A percentile compares a stretch with the other conserved stretches of the same genome.
Conservation (phyloP, 2,329 filamentous ascomycete species). For the Sporothrix brasiliensis region DNA sequence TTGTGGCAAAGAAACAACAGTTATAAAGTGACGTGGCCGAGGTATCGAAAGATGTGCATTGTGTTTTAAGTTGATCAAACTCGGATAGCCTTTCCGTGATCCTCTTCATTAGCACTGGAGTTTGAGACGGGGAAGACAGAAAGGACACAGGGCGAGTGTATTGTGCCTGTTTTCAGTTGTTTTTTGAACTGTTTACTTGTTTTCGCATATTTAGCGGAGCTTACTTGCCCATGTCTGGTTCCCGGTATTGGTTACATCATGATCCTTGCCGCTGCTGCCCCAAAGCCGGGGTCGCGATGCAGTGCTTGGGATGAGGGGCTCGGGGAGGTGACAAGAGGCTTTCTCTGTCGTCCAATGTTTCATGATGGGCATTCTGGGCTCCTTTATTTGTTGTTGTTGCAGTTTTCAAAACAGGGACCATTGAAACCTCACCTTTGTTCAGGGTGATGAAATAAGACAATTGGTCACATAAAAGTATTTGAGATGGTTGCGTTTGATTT, state of each 20-base stretch:
- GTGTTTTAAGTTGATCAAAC: constrained; percentile 27
- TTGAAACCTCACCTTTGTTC: not conserved
- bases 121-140: not conserved
- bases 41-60: not conserved
- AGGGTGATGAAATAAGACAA: constrained; percentile 1
- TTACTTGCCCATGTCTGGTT: not conserved
- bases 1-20: not conserved
- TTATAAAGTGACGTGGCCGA: not conserved
- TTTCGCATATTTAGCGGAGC: constrained; percentile 12
- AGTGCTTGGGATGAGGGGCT: not conserved
- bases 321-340: not conserved
- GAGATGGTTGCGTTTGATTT: not conserved
- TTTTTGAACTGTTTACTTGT: not conserved
- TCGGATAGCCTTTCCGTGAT: constrained; percentile 16
- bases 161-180: too few relatives aligned
- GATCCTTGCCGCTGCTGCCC: constrained; percentile 1
- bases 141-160: not conserved
- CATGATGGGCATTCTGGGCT: constrained; percentile 1
- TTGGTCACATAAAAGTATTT: not conserved
- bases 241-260: constrained; percentile 8
- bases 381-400: constrained; percentile 3
- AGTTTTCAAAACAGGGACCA: constrained; percentile 15
- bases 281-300: constrained; percentile 15
- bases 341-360: constrained; percentile 25
- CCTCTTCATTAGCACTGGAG: not conserved